Evolutionary conservation across 140 eudicot species (phyloP).

Genomic region (Senecio squalidus): DNA sequence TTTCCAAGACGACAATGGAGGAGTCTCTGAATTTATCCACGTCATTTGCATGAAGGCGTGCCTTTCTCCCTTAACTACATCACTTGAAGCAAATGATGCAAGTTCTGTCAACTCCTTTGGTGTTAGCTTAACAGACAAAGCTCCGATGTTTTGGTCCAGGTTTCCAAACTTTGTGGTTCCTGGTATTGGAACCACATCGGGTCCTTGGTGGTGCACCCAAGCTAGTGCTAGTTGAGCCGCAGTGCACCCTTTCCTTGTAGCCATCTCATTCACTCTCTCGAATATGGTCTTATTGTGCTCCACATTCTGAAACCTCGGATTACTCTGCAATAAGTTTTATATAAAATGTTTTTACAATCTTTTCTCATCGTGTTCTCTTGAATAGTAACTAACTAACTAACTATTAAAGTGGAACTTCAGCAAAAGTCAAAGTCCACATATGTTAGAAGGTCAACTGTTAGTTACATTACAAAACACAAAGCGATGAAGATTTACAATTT

Average conservation of each 20-base stretch:
- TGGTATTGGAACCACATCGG: conserved; percentile 48
- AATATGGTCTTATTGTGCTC: conserved; percentile 44
- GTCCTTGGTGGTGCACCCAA: conserved; percentile 58
- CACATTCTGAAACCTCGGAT: conserved; percentile 45
- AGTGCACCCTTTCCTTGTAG: conserved; percentile 41
- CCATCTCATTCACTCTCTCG: conserved; percentile 31
- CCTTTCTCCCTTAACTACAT: conserved; percentile 42
- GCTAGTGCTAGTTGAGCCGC: conserved; percentile 50
- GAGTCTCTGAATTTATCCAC: conserved; percentile 43
- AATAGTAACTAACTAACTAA: no score
- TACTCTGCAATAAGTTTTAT: conserved; percentile 10
- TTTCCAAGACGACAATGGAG: conserved; percentile 46
- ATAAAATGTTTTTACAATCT: no score
- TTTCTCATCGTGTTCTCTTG: no score
- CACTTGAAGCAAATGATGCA: conserved; percentile 36
- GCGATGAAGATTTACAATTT: no score
- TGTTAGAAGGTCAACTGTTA: no score
- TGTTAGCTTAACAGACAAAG: conserved; percentile 43
- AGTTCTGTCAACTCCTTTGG: conserved; percentile 37
- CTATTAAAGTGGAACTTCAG: no score
- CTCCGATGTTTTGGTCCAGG: conserved; percentile 44
- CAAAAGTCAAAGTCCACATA: no score
- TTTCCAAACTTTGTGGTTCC: conserved; percentile 57
- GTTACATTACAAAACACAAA: no score
- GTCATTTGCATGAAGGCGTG: conserved; percentile 19